phyloP scores from a whole-genome alignment of 2,329 filamentous ascomycete genomes.

The Hawksworthiomyces lignivorus region DNA sequence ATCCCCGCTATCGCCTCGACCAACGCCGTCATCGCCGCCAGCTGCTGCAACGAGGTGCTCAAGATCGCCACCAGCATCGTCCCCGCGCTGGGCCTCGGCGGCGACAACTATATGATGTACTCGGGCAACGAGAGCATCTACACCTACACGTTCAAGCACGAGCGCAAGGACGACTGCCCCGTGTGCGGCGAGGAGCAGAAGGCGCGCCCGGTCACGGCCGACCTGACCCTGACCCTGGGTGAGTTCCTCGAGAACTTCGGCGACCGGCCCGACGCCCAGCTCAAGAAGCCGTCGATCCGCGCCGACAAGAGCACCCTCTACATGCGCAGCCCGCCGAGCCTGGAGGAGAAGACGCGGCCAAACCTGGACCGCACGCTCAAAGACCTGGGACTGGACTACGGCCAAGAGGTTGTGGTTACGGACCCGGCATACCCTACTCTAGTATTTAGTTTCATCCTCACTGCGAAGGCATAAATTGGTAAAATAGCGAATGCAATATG shows the following conservation, averaged over 20 bases:
- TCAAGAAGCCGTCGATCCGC: constrained; percentile 87
- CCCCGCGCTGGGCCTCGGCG: constrained; percentile 66
- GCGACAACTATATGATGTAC: constrained; percentile 98
- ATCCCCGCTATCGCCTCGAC: constrained; percentile 97
- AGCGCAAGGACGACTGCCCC: constrained; percentile 89
- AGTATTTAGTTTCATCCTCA: constrained; percentile 51
- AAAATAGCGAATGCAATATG: not conserved
- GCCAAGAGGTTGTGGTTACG: constrained; percentile 85
- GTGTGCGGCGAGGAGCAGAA: constrained; percentile 69
- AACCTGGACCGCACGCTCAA: constrained; percentile 73
- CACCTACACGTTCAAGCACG: constrained; percentile 93
- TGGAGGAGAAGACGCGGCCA: constrained; percentile 76
- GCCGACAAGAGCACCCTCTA: constrained; percentile 77
- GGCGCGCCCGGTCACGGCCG: constrained; percentile 65
- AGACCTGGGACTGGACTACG: constrained; percentile 65
- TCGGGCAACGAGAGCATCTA: constrained; percentile 93
- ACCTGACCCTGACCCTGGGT: constrained; percentile 64
- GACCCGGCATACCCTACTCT: constrained; percentile 81
- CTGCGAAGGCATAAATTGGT: constrained; percentile 29
- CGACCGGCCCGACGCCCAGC: constrained; percentile 76
- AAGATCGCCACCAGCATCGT: constrained; percentile 84
- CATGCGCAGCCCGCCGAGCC: constrained; percentile 71
- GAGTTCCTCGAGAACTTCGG: constrained; percentile 82
- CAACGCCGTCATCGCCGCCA: constrained; percentile 91
- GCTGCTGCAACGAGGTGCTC: constrained; percentile 93